Base-by-base conservation (phyloP, 108 stramenopile species). In the Discostella stelligeroides region DNA sequence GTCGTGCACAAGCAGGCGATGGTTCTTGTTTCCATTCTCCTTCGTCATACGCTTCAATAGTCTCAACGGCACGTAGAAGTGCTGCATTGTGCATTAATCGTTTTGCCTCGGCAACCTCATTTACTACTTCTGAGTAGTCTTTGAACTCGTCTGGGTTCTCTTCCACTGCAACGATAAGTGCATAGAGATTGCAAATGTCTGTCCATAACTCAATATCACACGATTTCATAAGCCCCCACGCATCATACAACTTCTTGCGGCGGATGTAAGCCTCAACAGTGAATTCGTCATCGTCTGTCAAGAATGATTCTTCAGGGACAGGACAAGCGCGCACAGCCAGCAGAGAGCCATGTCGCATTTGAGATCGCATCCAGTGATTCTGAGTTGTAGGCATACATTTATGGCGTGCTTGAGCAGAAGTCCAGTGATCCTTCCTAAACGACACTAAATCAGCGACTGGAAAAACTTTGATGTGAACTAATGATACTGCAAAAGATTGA, bases 161-260 rank as follows among this genome's bases (percentile, higher is more conserved):
- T 23, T 70, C 69, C 17, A 69, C 68, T 23, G 55, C 63, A 38
- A 64, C 38, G 20, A 70, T 53, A 68, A 65, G 64, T 4, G 57
- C 29, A 39, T 70, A 66, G 7, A 78, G 46, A 34, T 60, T 37
- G 62, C 76, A 78, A 0, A 70, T 58, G 30, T 78, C 76, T 13
- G 56, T 64, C 76, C 76, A 78, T n/a, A 70, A 14, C 17, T 59
- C 59, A 15, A 53, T 43, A 30, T 78, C 76, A 5, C 68, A 62
- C 4, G 68, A 63, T 60, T 78, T 54, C 76, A 78, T 78, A 56
- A 78, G 28, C 39, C 51, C 48, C 76, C 76, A 78, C 9, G 76
- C 76, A 24, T 50, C 56, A 4, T 68, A 64, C 25, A 70, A 54
- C 39, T 60, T 70, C 47, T 78, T 78, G 42, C 69, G 69, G 20